A percentile compares a stretch with the other conserved stretches of the same genome.
Conservation (phyloP, 345 rosid genomes). For the Rubroshorea leprosula region DNA sequence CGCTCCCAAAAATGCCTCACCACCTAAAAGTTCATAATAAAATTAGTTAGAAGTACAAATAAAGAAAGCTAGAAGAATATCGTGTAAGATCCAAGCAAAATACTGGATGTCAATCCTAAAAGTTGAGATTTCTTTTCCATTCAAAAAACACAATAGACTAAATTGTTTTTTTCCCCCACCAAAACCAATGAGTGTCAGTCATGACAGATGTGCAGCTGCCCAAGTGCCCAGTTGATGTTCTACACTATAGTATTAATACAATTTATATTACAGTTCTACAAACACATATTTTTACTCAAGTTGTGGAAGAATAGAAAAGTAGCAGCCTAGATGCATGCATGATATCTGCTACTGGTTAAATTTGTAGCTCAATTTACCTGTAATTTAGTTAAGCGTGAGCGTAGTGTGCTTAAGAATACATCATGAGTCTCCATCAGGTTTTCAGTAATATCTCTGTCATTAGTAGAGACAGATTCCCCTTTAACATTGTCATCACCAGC, state of each 20-base stretch:
- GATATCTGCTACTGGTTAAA: neutral
- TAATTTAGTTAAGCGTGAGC: conserved; percentile 83
- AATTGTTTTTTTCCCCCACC: neutral
- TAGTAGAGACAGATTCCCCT: conserved; percentile 31
- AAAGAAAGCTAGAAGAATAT: neutral
- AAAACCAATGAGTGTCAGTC: too few species aligned
- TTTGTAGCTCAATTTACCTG: conserved; percentile 46
- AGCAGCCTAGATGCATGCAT: neutral
- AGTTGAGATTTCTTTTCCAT: too few species aligned
- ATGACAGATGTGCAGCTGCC: neutral
- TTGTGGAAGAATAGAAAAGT: neutral
- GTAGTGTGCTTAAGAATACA: conserved; percentile 61
- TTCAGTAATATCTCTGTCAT: conserved; percentile 44
- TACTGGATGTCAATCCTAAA: too few species aligned
- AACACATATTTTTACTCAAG: neutral
- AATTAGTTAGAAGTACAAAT: conserved; percentile 3
- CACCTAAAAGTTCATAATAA: conserved; percentile 41
- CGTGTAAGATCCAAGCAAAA: neutral
- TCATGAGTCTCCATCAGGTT: conserved; percentile 71
- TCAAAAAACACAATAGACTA: too few species aligned
- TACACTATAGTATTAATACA: neutral
- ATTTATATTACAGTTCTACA: neutral
- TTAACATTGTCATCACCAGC: conserved; percentile 36
- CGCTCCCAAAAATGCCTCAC: conserved; percentile 87
- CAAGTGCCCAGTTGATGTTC: neutral